Evolutionary conservation across 2,329 filamentous ascomycete genomes (phyloP), one percentile per base, ranked within the genome.

Genomic region (Allantophomopsis cytisporea): DNA sequence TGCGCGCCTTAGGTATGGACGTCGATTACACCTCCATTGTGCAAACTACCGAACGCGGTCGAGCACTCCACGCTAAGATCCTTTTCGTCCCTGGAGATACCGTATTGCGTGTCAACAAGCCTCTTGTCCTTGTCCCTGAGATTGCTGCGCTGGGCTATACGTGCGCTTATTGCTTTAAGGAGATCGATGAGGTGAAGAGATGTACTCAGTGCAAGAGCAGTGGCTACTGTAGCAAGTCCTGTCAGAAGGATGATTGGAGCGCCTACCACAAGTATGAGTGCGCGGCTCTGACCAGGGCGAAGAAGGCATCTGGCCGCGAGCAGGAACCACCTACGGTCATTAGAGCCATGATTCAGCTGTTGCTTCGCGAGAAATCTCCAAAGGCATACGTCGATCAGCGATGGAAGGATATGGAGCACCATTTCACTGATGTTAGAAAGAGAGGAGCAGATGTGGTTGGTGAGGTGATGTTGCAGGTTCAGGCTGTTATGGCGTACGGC

Each of bases 201-300:
- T 36, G 35, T 14, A n/a, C 20, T 23, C 15, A 18, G n/a, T 36
- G 35, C 18, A 36, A 21, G 15, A 14, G n/a, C 18, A 14, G 7
- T 10, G 14, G 35, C n/a, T 36, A 20, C 23, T 38, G 36, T n/a
- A 14, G 21, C 17, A 17, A 16, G 10, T 14, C 20, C n/a, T 38
- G 36, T 13, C 36, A 38, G 17, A 38, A 30, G 21, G 5, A 15
- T 15, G 23, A 20, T n/a, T 38, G 36, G 36, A 8, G 3, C 20
- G n/a, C 23, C 18, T 15, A n/a, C 17, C 36, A 38, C 28, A 38
- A 38, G 14, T 15, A n/a, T 20, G 36, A 38, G 17, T 38, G 36
- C 13, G 14, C 16, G 36, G 30, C 28, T 4, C 28, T 28, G 23
- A 21, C 36, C 5, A 38, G 28, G 14, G 23, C 11, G 5, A 30